Base-by-base conservation (phyloP, 306 rosid genomes). In the Betula pendula region DNA sequence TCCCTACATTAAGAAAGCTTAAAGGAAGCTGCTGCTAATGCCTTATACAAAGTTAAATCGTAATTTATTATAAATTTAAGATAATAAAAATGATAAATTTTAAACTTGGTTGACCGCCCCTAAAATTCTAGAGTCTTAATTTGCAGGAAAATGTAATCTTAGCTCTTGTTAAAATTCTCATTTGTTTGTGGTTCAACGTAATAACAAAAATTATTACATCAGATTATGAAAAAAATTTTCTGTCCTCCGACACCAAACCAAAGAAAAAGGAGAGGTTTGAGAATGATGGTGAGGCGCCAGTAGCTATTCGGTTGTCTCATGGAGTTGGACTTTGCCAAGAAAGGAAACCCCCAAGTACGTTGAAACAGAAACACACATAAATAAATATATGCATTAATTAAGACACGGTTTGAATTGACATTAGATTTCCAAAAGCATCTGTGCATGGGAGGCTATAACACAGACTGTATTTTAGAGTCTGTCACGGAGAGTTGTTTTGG, bases 401-500 rank as follows among this genome's bases (percentile, higher is more conserved):
- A 31, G 66, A 29, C 15, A 13, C 11, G 68, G 38, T 49, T 76
- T 84, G 89, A 84, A 78, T 89, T 88, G 93, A 84, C 90, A 86
- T 81, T 84, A 77, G 82, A 78, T 84, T 79, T 56, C 76, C 44
- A 68, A 73, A 71, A 47, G 65, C 17, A 83, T 71, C 59, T 76
- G 45, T n/a, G n/a, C n/a, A n/a, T n/a, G n/a, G n/a, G n/a, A n/a
- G n/a, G n/a, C n/a, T n/a, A n/a, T n/a, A n/a, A n/a, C n/a, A n/a
- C n/a, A n/a, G n/a, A n/a, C 70, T 73, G 65, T 10, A 59, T 59
- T 49, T 19, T 68, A 24, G 67, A 78, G 81, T 69, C 73, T 81
- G 88, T 90, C 87, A 84, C 84, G 74, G 85, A 78, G 70, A 44
- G 78, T 90, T 90, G 96, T 91, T 87, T 90, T 83, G 79, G 89